Evolutionary conservation across 148 eudicot species (phyloP), one percentile per base, ranked within the genome.

Genomic region (Cornus controversa): DNA sequence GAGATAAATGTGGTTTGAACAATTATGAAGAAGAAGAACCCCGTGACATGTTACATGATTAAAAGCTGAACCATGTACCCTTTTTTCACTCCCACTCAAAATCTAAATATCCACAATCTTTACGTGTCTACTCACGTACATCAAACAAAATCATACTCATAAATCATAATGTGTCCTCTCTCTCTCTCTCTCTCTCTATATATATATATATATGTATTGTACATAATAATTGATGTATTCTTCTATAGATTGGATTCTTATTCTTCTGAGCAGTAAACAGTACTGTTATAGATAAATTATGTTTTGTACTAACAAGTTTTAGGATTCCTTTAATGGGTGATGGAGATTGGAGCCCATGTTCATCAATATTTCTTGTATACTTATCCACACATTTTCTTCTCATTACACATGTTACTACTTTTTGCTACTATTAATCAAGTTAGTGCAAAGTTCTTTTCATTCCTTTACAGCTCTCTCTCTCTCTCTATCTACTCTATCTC

Each of bases 391-490:
- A 66, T 75, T 69, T 75, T n/a, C 63, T 66, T 65, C 78, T 47
- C 78, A 42, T 66, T 26, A 25, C 70, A 75, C 77, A 64, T 75
- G 37, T 65, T 75, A 23, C 63, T 27, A 22, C 62, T 27, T 27
- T 28, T 24, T 13, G 40, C 14, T 47, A 22, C 67, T 50, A 76
- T 47, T 66, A 10, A 66, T 45, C 20, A 65, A 67, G 78, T 66
- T 27, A 66, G 70, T 66, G 78, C 26, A 65, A 75, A 66, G 20
- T 67, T 47, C 47, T 75, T 75, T 75, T 75, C 70, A 5, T 40
- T 26, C 60, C 77, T 75, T 75, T 75, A 45, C 78, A 75, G 70
- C 78, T 75, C 57, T 37, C 7, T 74, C 24, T 73, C 28, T 58
- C 5, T 47, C 16, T 72, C 34, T n/a, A n/a, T n/a, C n/a, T n/a